These are phyloP conservation scores for Stephanodiscus minutulus DNA, from an alignment of 108 stramenopile species.

Conservation along the genomic window DNA sequence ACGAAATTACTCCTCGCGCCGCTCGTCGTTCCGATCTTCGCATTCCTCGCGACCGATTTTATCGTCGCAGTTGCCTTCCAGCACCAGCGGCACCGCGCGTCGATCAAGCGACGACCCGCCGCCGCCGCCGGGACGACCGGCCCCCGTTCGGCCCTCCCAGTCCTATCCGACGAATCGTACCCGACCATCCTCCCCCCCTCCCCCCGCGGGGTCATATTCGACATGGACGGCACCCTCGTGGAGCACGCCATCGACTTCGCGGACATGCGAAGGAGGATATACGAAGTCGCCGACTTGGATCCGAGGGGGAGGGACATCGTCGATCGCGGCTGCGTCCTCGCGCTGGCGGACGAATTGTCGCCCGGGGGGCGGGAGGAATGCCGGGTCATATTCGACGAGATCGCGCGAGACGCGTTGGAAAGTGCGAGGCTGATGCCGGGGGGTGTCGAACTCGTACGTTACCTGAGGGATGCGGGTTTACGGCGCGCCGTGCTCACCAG, in stretches of 20 bases:
- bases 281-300: slow-evolving; percentile 38
- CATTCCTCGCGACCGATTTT: too few relatives aligned
- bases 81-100: not conserved
- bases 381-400: slow-evolving; percentile 41
- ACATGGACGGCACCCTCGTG: slow-evolving; percentile 53
- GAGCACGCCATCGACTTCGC: slow-evolving; percentile 49
- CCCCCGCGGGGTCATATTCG: slow-evolving; percentile 46
- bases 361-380: slow-evolving; percentile 19
- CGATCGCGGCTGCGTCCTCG: slow-evolving; percentile 18
- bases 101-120: not conserved
- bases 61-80: not conserved
- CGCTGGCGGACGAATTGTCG: slow-evolving; percentile 14
- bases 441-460: slow-evolving; percentile 24
- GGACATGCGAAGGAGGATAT: slow-evolving; percentile 41
- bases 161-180: not conserved
- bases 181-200: slow-evolving; percentile 1
- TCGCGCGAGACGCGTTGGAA: slow-evolving; percentile 28
- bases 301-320: slow-evolving; percentile 17
- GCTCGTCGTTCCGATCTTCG: not conserved
- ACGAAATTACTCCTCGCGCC: not conserved
- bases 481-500: slow-evolving; percentile 37
- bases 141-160: too few relatives aligned
- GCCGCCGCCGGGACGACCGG: too few relatives aligned
- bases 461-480: slow-evolving; percentile 27
- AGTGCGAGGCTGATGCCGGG: slow-evolving; percentile 45